These are phyloP conservation scores for Fusarium nodosum DNA, from an alignment of 2,329 filamentous ascomycete genomes.

Conservation along the genomic window DNA sequence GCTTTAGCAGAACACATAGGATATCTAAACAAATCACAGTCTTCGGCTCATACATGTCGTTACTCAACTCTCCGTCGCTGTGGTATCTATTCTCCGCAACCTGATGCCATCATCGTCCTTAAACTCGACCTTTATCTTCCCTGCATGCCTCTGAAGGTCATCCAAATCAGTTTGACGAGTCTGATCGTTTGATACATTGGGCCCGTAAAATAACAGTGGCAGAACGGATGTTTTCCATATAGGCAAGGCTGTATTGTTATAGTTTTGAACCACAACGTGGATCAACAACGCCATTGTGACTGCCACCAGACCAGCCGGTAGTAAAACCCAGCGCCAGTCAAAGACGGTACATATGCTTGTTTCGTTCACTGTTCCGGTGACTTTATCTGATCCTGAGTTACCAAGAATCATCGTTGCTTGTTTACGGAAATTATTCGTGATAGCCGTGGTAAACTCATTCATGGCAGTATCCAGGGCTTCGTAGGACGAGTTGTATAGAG, in stretches of 20 bases:
- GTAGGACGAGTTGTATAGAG: not conserved
- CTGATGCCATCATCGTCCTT: not conserved
- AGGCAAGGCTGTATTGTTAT: not conserved
- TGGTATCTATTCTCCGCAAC: not conserved
- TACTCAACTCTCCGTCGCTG: not conserved
- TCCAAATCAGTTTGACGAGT: not conserved
- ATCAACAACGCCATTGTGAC: slow-evolving; percentile 6
- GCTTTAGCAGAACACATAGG: no score
- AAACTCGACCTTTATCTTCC: not conserved
- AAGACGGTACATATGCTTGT: slow-evolving; percentile 13
- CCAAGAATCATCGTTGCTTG: accelerated
- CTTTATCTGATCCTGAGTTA: not conserved
- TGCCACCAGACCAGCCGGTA: slow-evolving; percentile 2
- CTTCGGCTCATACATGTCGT: not conserved
- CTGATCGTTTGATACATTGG: not conserved
- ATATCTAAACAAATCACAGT: not conserved
- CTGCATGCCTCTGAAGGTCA: slow-evolving; percentile 2
- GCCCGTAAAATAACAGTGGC: slow-evolving; percentile 12
- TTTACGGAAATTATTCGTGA: slow-evolving; percentile 12
- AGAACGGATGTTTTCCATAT: slow-evolving; percentile 20
- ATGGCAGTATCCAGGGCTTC: not conserved
- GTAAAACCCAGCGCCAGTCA: slow-evolving; percentile 17
- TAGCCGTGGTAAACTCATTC: not conserved
- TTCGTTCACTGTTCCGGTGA: not conserved
- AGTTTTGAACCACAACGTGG: not conserved